Evolutionary conservation across 148 eudicot genomes (phyloP).

Genomic region (Pouteria glomerata): DNA sequence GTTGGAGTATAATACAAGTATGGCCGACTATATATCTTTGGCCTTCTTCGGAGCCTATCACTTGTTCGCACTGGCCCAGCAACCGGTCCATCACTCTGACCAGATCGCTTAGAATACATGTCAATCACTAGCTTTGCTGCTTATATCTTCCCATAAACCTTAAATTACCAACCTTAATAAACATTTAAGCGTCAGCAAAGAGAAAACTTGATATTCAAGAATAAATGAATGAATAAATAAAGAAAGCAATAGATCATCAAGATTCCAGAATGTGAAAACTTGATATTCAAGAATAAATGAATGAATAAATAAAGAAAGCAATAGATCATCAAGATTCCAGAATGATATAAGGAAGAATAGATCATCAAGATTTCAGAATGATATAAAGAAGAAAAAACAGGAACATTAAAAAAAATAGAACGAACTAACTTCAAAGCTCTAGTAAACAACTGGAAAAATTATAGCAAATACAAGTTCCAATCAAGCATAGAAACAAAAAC

Average conservation of each 20-base stretch:
- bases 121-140: constrained; percentile 11
- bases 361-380: background rate
- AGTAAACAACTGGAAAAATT: background rate
- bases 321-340: background rate
- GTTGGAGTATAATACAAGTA: constrained; percentile 29
- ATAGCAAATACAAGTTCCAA: background rate
- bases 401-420: background rate
- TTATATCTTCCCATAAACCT: constrained; percentile 18
- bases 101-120: constrained; percentile 74
- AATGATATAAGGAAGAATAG: background rate
- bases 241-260: background rate
- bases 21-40: constrained; percentile 38
- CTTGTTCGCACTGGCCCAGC: constrained; percentile 56
- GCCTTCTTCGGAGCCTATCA: constrained; percentile 59
- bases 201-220: background rate
- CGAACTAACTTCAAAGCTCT: background rate
- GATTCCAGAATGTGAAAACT: background rate
- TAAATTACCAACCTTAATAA: constrained; percentile 4
- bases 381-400: background rate
- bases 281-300: background rate
- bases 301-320: background rate
- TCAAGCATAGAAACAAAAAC: background rate
- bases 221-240: too few relatives aligned
- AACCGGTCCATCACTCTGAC: constrained; percentile 37
- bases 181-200: constrained; percentile 4